phyloP scores from a whole-genome alignment of 1,139 yeast species.

The Geotrichum siamense region DNA sequence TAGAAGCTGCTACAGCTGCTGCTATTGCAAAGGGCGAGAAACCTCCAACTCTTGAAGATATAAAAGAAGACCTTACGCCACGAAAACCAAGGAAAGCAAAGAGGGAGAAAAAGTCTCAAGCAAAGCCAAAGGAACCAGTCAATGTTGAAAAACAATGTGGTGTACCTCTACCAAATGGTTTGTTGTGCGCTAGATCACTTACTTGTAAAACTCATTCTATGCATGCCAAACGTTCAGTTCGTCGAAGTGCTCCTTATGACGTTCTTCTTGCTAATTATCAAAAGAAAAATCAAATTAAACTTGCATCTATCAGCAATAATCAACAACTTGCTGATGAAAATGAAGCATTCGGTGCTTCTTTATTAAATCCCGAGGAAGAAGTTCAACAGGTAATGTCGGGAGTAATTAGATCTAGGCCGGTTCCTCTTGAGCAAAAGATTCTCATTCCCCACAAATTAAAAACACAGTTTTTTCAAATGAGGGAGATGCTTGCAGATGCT shows the following conservation, averaged over 20 bases:
- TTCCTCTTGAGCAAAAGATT: conserved; percentile 72
- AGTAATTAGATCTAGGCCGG: conserved; percentile 66
- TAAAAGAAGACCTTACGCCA: conserved; percentile 16
- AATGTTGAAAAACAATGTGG: conserved; percentile 97
- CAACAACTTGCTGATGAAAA: conserved; percentile 29
- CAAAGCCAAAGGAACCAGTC: conserved; percentile 72
- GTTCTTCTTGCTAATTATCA: conserved; percentile 82
- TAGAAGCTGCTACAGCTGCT: conserved; percentile 17
- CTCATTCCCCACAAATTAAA: conserved; percentile 63
- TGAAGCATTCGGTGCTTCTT: conserved; percentile 25
- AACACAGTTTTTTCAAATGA: conserved; percentile 65
- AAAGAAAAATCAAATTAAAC: conserved; percentile 83
- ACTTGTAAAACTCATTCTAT: conserved; percentile 97
- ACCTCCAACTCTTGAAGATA: conserved; percentile 18
- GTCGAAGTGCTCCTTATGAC: conserved; percentile 86
- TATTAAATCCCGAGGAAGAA: conserved; percentile 68
- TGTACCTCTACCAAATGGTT: conserved; percentile 86
- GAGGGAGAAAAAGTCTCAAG: conserved; percentile 43
- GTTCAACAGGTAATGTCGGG: conserved; percentile 86
- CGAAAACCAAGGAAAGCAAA: conserved; percentile 20
- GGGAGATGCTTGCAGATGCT: conserved; percentile 40
- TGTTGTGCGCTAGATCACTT: conserved; percentile 86
- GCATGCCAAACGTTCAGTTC: conserved; percentile 96
- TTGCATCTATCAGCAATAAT: conserved; percentile 42
- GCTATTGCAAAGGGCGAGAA: conserved; percentile 18